Conservation (phyloP, 179 eudicot genomes). For the Actinidia arguta region DNA sequence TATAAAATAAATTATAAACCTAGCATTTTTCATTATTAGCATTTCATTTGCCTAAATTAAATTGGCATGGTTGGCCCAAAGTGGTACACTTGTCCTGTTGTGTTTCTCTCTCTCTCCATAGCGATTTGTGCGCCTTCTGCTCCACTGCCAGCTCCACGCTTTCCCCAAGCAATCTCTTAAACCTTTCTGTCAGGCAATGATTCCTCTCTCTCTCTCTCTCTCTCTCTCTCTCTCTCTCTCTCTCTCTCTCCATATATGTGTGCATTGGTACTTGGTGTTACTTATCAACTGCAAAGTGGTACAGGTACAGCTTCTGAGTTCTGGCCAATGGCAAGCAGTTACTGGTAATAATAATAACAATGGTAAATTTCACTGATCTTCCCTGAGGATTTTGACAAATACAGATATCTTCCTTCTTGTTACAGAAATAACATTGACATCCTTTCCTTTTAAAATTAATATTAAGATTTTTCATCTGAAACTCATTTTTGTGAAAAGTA, state of each 20-base stretch:
- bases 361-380: too few species aligned
- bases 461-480: too few species aligned
- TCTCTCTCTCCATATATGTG: background rate
- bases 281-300: conserved; percentile 2
- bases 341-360: background rate
- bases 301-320: background rate
- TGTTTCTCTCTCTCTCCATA: background rate
- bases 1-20: background rate
- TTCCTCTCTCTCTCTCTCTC: conserved; percentile 9
- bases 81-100: background rate
- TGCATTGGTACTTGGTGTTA: conserved; percentile 25
- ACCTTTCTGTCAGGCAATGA: conserved; percentile 22
- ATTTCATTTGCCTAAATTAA: background rate
- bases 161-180: conserved; percentile 24
- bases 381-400: too few species aligned
- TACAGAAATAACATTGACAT: too few species aligned
- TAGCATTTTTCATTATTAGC: background rate
- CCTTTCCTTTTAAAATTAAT: too few species aligned
- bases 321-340: conserved; percentile 2
- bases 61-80: background rate
- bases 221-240: conserved; percentile 7
- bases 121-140: conserved; percentile 20
- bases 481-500: too few species aligned
- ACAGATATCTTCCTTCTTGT: too few species aligned
- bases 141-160: conserved; percentile 23